These are phyloP conservation scores for Pseudocercospora macadamiae DNA, from an alignment of 2,329 filamentous ascomycete genomes.

Conservation along the genomic window DNA sequence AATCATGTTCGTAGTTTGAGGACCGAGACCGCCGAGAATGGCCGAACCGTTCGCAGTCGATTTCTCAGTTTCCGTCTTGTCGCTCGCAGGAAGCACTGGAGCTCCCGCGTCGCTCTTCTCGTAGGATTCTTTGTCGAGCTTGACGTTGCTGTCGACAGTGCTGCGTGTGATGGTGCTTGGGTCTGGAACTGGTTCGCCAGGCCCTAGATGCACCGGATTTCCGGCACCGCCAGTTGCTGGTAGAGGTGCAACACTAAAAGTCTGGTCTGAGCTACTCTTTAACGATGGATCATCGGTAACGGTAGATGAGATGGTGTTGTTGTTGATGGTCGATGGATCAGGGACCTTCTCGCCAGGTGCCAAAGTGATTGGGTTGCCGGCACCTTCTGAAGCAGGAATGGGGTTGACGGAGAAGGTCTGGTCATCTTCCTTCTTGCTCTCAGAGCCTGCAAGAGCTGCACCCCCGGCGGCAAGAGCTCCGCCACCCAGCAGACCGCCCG, in stretches of 20 bases:
- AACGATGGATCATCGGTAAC: slow-evolving; percentile 69
- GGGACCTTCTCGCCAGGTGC: slow-evolving; percentile 83
- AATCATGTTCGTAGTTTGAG: slow-evolving; percentile 66
- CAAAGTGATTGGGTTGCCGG: slow-evolving; percentile 78
- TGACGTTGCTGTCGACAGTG: slow-evolving; percentile 67
- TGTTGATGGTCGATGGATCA: slow-evolving; percentile 62
- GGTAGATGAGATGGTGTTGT: slow-evolving; percentile 70
- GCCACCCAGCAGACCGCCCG: slow-evolving; percentile 4
- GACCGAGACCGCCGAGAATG: slow-evolving; percentile 50
- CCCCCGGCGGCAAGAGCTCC: slow-evolving; percentile 16
- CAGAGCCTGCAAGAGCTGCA: slow-evolving; percentile 8
- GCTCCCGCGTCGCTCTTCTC: slow-evolving; percentile 70
- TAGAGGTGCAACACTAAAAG: slow-evolving; percentile 60
- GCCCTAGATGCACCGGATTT: slow-evolving; percentile 78
- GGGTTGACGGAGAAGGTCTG: slow-evolving; percentile 60
- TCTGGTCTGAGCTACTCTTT: slow-evolving; percentile 27
- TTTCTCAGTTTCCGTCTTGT: slow-evolving; percentile 48
- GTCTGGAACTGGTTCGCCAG: slow-evolving; percentile 80
- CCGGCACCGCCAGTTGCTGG: slow-evolving; percentile 62
- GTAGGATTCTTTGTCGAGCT: slow-evolving; percentile 81
- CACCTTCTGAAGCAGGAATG: slow-evolving; percentile 60
- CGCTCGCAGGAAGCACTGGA: slow-evolving; percentile 49
- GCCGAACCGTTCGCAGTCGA: slow-evolving; percentile 41
- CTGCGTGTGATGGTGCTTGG: slow-evolving; percentile 65
- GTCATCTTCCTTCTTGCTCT: slow-evolving; percentile 22